These are phyloP conservation scores for Apiotrichum porosum DNA, from an alignment of 1,284 basidiomycete genomes.

Conservation along the genomic window DNA sequence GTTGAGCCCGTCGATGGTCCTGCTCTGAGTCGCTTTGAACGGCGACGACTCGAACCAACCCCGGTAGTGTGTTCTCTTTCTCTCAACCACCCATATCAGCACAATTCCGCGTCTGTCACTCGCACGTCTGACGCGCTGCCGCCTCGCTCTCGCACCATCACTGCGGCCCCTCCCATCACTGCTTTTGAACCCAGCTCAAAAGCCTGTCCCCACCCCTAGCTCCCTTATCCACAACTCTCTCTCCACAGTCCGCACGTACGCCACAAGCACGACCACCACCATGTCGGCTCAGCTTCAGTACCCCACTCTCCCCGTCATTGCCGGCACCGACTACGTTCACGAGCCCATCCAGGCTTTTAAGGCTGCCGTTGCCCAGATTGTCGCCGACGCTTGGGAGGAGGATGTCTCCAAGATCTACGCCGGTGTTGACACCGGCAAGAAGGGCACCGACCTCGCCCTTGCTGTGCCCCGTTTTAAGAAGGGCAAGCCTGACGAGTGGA, in stretches of 20 bases:
- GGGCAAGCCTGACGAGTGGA: constrained; percentile 74
- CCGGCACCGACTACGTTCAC: constrained; percentile 65
- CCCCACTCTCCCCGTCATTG: constrained; percentile 54
- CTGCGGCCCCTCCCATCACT: neutral
- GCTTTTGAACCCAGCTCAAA: too few species aligned
- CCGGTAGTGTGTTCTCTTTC: too few species aligned
- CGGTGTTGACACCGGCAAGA: constrained; percentile 82
- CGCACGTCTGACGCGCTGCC: neutral
- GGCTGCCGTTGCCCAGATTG: constrained; percentile 70
- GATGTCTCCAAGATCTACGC: constrained; percentile 69
- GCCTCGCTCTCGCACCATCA: neutral
- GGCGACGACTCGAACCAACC: too few species aligned
- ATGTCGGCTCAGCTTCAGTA: constrained; percentile 27
- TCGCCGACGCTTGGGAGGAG: constrained; percentile 66
- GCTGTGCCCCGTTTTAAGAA: constrained; percentile 87
- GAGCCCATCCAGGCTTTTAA: constrained; percentile 79
- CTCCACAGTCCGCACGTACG: neutral
- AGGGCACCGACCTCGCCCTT: constrained; percentile 86
- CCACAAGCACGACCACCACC: constrained; percentile 5
- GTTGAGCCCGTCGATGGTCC: too few species aligned
- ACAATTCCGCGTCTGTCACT: neutral
- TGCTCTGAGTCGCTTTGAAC: too few species aligned
- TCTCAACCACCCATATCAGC: too few species aligned
- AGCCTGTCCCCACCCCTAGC: neutral
- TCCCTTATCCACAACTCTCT: neutral